A percentile compares a stretch with the other conserved stretches of the same genome.
Evolutionary conservation across 352 stramenopile species (phyloP).

Genomic region (Aphanomyces stellatus): DNA sequence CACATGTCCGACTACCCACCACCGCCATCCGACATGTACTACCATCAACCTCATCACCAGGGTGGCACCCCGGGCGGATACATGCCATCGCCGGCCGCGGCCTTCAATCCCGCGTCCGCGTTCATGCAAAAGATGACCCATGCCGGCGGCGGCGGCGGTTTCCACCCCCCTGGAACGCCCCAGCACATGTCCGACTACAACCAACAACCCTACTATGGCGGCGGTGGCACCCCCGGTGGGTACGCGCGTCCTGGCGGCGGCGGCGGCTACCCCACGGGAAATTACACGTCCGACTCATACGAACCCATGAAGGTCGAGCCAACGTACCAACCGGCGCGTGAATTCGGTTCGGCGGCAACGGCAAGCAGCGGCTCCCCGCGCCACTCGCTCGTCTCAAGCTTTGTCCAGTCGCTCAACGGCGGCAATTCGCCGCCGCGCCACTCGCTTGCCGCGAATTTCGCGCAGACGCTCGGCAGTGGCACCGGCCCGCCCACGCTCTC

Average conservation of each 20-base stretch:
- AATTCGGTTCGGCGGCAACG: not conserved
- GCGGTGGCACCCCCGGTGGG: not conserved
- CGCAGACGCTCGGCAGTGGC: not conserved
- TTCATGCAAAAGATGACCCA: constrained; percentile 17
- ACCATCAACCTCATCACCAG: not conserved
- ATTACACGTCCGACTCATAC: too few relatives aligned
- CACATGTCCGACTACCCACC: not conserved
- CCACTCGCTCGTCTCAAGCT: not conserved
- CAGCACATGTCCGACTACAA: not conserved
- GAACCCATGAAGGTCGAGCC: not conserved
- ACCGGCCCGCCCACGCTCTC: too few relatives aligned
- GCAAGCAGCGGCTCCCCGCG: constrained; percentile 17
- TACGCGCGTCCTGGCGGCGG: not conserved
- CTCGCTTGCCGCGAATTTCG: not conserved
- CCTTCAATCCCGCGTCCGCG: not conserved
- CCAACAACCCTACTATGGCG: not conserved
- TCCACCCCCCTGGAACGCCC: not conserved
- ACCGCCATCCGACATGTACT: not conserved
- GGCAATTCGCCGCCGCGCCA: constrained; percentile 21
- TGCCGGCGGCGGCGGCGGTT: not conserved
- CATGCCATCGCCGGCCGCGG: not conserved
- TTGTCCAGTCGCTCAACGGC: constrained; percentile 18
- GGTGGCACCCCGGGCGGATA: not conserved
- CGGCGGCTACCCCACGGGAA: not conserved
- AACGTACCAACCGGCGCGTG: not conserved